These are phyloP conservation scores for Patellifolia procumbens DNA, from an alignment of 179 eudicot genomes.

Conservation along the genomic window DNA sequence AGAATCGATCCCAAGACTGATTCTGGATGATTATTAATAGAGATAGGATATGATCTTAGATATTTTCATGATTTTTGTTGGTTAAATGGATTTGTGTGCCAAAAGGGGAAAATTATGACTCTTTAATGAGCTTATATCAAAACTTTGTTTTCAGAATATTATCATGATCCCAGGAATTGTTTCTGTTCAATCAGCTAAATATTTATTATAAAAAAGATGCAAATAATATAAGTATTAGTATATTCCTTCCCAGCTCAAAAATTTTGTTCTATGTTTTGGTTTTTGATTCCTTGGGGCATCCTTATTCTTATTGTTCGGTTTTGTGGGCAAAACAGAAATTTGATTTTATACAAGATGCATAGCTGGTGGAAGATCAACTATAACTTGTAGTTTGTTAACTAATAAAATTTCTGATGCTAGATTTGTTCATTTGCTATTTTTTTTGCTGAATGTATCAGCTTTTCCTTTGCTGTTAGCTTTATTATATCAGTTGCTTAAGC, in stretches of 20 bases:
- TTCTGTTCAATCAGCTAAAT: conserved; percentile 1
- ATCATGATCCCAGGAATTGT: conserved; percentile 8
- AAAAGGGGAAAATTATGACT: background rate
- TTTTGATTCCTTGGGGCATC: background rate
- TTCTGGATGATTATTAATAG: background rate
- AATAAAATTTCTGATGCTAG: background rate
- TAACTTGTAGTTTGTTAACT: background rate
- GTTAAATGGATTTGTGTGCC: background rate
- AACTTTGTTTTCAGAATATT: conserved; percentile 11
- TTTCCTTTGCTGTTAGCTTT: background rate
- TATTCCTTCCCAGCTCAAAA: background rate
- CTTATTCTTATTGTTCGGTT: background rate
- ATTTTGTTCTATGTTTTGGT: too few species aligned
- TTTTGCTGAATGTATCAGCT: background rate
- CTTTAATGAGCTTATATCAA: background rate
- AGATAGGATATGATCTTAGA: conserved; percentile 13
- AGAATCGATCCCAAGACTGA: too few species aligned
- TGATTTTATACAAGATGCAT: background rate
- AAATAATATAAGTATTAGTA: background rate
- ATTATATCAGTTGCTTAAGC: background rate
- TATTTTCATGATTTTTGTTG: conserved; percentile 3
- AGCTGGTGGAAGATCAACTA: background rate
- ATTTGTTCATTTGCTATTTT: background rate
- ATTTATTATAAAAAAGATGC: conserved; percentile 10
- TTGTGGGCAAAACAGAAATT: background rate